A percentile compares a stretch with the other conserved stretches of the same genome.
Evolutionary conservation across 2,329 filamentous ascomycete genomes (phyloP).

Genomic region (Calcarisporium arbuscula): DNA sequence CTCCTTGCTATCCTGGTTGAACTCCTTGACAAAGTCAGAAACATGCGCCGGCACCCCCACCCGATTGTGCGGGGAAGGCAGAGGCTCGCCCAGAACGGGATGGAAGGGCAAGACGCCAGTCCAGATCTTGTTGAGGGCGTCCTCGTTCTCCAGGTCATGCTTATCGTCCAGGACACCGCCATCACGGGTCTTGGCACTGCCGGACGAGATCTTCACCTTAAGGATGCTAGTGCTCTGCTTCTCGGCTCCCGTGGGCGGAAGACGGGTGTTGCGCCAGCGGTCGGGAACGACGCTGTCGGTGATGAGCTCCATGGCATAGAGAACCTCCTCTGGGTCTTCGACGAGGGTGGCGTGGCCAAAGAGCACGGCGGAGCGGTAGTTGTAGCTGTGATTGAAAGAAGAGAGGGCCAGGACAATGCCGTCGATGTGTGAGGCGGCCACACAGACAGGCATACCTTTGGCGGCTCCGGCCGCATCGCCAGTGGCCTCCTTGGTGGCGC

Average conservation of each 20-base stretch:
- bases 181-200: constrained; percentile 67
- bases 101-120: constrained; percentile 58
- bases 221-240: constrained; percentile 70
- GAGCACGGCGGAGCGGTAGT: constrained; percentile 75
- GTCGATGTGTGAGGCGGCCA: constrained; percentile 70
- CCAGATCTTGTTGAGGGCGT: constrained; percentile 40
- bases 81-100: constrained; percentile 55
- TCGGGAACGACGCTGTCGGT: constrained; percentile 65
- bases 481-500: constrained; percentile 1
- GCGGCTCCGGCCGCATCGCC: neutral
- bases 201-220: constrained; percentile 60
- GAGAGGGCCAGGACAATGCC: constrained; percentile 75
- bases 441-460: constrained; percentile 60
- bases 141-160: constrained; percentile 38
- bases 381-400: constrained; percentile 76
- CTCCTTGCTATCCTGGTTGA: constrained; percentile 28
- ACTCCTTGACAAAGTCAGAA: constrained; percentile 29
- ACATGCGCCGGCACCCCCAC: constrained; percentile 60
- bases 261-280: constrained; percentile 63
- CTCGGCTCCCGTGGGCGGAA: constrained; percentile 67
- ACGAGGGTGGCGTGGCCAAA: constrained; percentile 70
- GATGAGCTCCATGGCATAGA: constrained; percentile 73
- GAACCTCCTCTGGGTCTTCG: constrained; percentile 60
- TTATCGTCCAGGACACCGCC: constrained; percentile 55
- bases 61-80: constrained; percentile 53